A percentile compares a stretch with the other conserved stretches of the same genome.
These are phyloP conservation scores for Jatropha curcas DNA, from an alignment of 345 rosid genomes.

Conservation along the genomic window DNA sequence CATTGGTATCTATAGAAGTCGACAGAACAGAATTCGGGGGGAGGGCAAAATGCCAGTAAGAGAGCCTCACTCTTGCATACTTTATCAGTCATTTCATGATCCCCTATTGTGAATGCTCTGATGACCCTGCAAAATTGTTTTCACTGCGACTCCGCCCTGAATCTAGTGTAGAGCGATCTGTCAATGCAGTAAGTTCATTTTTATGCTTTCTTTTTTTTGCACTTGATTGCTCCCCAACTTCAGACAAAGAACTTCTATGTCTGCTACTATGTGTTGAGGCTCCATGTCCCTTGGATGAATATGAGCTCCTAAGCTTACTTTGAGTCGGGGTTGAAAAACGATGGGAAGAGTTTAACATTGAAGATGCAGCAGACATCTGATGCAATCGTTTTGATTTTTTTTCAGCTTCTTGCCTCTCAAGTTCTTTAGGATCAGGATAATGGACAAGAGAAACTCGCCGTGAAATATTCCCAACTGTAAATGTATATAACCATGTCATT, in stretches of 20 bases:
- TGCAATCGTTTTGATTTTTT: constrained; percentile 23
- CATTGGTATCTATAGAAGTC: too few relatives aligned
- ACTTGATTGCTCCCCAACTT: constrained; percentile 38
- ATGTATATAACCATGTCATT: constrained; percentile 10
- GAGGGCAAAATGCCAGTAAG: too few relatives aligned
- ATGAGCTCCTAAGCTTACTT: constrained; percentile 35
- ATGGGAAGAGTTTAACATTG: too few relatives aligned
- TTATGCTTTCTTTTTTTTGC: constrained; percentile 33
- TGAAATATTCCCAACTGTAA: constrained; percentile 61
- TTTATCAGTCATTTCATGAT: too few relatives aligned
- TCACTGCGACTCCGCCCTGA: constrained; percentile 17
- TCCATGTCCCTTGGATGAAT: constrained; percentile 25
- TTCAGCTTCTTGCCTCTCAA: constrained; percentile 35
- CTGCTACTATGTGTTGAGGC: constrained; percentile 49
- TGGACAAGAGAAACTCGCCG: constrained; percentile 59
- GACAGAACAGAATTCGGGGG: too few relatives aligned
- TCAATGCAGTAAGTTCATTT: constrained; percentile 18
- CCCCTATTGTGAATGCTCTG: too few relatives aligned
- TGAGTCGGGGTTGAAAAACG: constrained; percentile 32
- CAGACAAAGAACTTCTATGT: constrained; percentile 36
- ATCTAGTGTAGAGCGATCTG: constrained; percentile 32
- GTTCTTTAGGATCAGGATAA: constrained; percentile 64
- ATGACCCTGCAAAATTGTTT: constrained; percentile 25
- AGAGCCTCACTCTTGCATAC: too few relatives aligned
- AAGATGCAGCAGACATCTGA: constrained; percentile 34